Evolutionary conservation across 2,329 filamentous ascomycete species (phyloP).

Genomic region (Claviceps sp.): DNA sequence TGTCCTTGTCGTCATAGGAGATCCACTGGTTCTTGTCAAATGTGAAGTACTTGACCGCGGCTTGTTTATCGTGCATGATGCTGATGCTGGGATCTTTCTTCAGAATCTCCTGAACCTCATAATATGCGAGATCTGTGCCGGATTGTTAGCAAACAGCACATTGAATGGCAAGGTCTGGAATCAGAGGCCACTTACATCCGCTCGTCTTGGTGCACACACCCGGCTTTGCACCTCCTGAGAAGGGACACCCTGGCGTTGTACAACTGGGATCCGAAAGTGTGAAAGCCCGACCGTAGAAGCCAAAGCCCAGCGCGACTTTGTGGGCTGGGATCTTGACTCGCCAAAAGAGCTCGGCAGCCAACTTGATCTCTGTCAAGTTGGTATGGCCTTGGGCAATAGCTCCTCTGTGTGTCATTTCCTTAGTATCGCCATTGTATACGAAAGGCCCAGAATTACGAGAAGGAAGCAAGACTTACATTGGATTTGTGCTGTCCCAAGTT

Average conservation of each 20-base stretch:
- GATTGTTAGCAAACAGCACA: background rate
- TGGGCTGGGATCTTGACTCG: slow-evolving; percentile 22
- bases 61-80: slow-evolving; percentile 8
- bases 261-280: slow-evolving; percentile 9
- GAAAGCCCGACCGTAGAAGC: slow-evolving; percentile 25
- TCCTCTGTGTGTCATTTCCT: background rate
- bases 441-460: background rate
- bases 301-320: slow-evolving; percentile 27
- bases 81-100: slow-evolving; percentile 8
- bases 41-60: slow-evolving; percentile 10
- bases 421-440: background rate
- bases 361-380: slow-evolving; percentile 28
- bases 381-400: slow-evolving; percentile 19
- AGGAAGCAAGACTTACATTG: slow-evolving; percentile 6
- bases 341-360: slow-evolving; percentile 28
- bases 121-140: slow-evolving; percentile 7
- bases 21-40: slow-evolving; percentile 11
- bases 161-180: background rate
- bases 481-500: slow-evolving; percentile 23
- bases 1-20: slow-evolving; percentile 9
- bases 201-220: slow-evolving; percentile 7
- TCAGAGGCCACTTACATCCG: background rate
- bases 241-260: slow-evolving; percentile 10
- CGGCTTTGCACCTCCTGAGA: slow-evolving; percentile 6
- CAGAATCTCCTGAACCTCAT: slow-evolving; percentile 9